Evolutionary conservation across 2,329 filamentous ascomycete genomes (phyloP), one percentile per base, ranked within the genome.

Genomic region (Orbilia brochopaga): DNA sequence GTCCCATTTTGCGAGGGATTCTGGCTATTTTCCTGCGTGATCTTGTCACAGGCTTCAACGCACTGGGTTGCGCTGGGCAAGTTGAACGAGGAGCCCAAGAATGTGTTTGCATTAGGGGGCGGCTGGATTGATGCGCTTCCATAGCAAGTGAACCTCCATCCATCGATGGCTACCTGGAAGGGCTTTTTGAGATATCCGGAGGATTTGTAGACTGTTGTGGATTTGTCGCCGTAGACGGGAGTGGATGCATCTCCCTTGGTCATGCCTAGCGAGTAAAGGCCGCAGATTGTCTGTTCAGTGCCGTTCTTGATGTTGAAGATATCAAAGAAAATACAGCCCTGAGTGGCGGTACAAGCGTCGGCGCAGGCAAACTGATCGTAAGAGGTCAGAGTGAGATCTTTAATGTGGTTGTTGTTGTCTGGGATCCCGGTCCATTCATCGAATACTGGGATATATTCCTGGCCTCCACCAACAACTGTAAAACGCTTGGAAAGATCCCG

Each of bases 281-380:
- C 48, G 52, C 11, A 64, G 21, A 30, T 44, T 3, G 21, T 52
- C 60, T n/a, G 37, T 37, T n/a, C 50, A 42, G 23, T 56, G 46
- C 17, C 21, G 40, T 17, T 65, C 15, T 17, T 17, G n/a, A 17
- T 53, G 48, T 65, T 35, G 53, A 56, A 65, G 21, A 65, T 44
- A 24, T 65, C 57, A 44, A 65, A 65, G 53, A 58, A 65, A 15
- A 58, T 53, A 17, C 61, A 58, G 5, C 54, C 21, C 5, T 46
- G 40, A 44, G 57, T 58, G n/a, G 42, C 46, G n/a, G 57, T 42
- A 40, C 61, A 65, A 27, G 57, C 52, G 27, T 53, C 30, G 1
- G 61, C 61, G 46, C 61, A 65, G 5, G 37, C 37, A 17, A 42
- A 42, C 4, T 17, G 46, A 17, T 32, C 27, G 27, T 32, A 23